phyloP scores from a whole-genome alignment of 2,329 filamentous ascomycete species.

The Cladosporium phlei region DNA sequence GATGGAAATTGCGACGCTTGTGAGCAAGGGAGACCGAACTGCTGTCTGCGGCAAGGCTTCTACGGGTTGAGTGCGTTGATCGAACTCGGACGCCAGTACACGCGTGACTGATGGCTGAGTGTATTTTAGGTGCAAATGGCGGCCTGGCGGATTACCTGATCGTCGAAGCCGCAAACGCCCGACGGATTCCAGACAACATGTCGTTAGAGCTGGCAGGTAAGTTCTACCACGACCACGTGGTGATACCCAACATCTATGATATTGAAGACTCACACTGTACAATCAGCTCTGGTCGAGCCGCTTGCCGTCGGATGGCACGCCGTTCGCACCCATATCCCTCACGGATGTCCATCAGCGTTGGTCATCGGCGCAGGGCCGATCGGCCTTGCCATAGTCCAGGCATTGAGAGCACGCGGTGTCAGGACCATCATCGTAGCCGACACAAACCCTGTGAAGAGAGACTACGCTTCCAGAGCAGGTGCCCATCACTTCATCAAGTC shows the following conservation, averaged over 20 bases:
- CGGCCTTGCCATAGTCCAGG: slow-evolving; percentile 54
- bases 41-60: slow-evolving; percentile 54
- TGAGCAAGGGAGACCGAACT: slow-evolving; percentile 49
- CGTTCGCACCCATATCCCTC: slow-evolving; percentile 36
- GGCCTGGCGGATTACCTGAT: slow-evolving; percentile 53
- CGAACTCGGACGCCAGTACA: not conserved
- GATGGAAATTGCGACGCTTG: slow-evolving; percentile 57
- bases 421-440: slow-evolving; percentile 56
- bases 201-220: slow-evolving; percentile 45
- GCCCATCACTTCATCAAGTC: slow-evolving; percentile 54
- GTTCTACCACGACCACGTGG: too few species aligned
- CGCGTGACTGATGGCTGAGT: too few species aligned
- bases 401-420: slow-evolving; percentile 51
- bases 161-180: slow-evolving; percentile 42
- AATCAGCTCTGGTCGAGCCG: slow-evolving; percentile 55
- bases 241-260: too few species aligned
- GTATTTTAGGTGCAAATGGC: slow-evolving; percentile 45
- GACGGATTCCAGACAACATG: slow-evolving; percentile 49
- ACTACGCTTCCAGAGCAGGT: slow-evolving; percentile 51
- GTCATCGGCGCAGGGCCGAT: slow-evolving; percentile 61
- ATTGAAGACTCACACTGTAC: not conserved
- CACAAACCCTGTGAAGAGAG: slow-evolving; percentile 47
- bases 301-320: slow-evolving; percentile 62
- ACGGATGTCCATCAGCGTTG: slow-evolving; percentile 39
- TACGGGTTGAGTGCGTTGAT: slow-evolving; percentile 21